Evolutionary conservation across 345 rosid species (phyloP), one percentile per base, ranked within the genome.

Genomic region (Moringa oleifera): DNA sequence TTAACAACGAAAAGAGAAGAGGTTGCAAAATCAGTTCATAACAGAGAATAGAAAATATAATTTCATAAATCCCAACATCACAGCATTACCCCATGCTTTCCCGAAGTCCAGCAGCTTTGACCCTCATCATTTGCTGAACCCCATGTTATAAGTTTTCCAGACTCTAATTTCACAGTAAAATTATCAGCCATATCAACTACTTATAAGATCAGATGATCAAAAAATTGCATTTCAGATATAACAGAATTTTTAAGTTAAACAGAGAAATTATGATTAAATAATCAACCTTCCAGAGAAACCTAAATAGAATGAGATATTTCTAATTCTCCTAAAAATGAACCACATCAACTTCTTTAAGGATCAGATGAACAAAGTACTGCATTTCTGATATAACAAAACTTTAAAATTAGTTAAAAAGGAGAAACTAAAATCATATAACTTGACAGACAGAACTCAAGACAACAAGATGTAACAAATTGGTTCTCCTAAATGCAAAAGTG

Each of bases 101-200:
- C 96, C 24, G 83, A 79, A 51, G 94, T 77, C 60, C 77, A 56
- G 58, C 84, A 85, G 71, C 82, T 88, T 61, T 91, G 96, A 20
- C 83, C 85, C 73, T 81, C 91, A 28, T 88, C 91, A 63, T 90
- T 89, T 8, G 84, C 57, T 19, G 93, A 86, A 15, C 93, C 95
- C 95, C 90, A 90, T 12, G 97, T 86, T 53, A 88, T 71, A 57
- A 88, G 89, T 84, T 86, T 88, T 37, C 96, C 97, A 0, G 64
- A 64, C 53, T 69, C 90, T 86, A 80, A 68, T 57, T 33, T 50
- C 61, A 57, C 61, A 60, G 33, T 20, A 25, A 18, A 50, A 55
- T 55, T 51, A 2, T 52, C 25, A 56, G 23, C 9, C 47, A 41
- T 15, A 7, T 41, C 47, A 41, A 16, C 47, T 41, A 41, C 47